Base-by-base conservation (phyloP, 2,329 filamentous ascomycete species). In the Botrytis porri region DNA sequence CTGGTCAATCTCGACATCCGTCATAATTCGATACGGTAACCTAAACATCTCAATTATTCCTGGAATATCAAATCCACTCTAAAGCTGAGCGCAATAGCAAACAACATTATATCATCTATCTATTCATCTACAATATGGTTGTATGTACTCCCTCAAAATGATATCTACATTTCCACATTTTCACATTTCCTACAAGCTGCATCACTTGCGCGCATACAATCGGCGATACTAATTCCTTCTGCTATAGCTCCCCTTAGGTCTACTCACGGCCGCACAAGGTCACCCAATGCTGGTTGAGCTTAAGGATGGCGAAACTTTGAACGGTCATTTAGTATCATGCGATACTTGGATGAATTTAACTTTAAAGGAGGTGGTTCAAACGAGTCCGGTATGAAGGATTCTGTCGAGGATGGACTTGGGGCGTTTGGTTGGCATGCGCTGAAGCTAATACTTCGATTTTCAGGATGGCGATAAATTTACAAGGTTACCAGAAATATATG, bases 281-380 rank as follows among this genome's bases (percentile, higher is more conserved):
- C 94, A 98, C 82, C 95, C 96, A 6, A 98, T 98, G 92, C 91
- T 97, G 73, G 95, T 98, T 77, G 95, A 98, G 86, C 92, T 98
- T 77, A 98, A 98, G 87, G 97, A 95, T 81, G 95, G 95, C 84
- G 95, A 99, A 84, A 98, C 96, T 0, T 88, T 99, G 75, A 99
- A 98, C 84, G 96, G 96, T 76, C 94, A 98, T 81, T 87, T 99
- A 74, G 92, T 98, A 82, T 94, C 92, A 83, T 99, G 95, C 89
- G 96, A 99, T 83, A 99, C 95, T 66, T 99, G 96, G 94, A 99
- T 99, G 96, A 99, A 99, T 85, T 86, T 99, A 78, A 98, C 95
- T 3, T 85, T 99, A 77, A 97, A 96, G 83, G 96, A 98, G 83
- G 97, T 99, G 35, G 93, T 98, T 51, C 95, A 98, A 84, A 98